phyloP scores from a whole-genome alignment of 225 moss, liverwort and hornwort species.

The Physcomitrellopsis africana region DNA sequence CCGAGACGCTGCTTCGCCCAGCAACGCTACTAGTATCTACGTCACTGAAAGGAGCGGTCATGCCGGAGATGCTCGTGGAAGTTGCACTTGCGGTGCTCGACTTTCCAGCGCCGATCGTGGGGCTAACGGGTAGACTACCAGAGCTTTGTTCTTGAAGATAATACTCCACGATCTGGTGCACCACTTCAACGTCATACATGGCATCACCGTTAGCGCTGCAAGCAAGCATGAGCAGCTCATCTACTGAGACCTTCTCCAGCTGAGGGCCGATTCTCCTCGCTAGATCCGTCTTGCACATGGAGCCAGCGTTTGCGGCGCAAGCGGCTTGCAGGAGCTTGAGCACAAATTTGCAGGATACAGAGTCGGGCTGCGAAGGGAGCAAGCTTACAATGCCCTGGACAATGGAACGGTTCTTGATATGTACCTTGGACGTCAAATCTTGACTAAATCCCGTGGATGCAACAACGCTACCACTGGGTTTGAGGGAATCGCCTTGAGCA shows the following conservation, averaged over 20 bases:
- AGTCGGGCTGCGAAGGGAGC: conserved; percentile 61
- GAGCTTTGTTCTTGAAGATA: conserved; percentile 46
- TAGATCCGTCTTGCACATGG: conserved; percentile 64
- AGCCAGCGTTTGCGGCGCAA: conserved; percentile 64
- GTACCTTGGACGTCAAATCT: conserved; percentile 20
- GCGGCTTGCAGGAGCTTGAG: conserved; percentile 66
- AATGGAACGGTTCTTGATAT: conserved; percentile 31
- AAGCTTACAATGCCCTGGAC: conserved; percentile 61
- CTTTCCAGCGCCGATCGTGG: conserved; percentile 11
- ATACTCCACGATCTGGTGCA: conserved; percentile 61
- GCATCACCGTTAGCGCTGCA: conserved; percentile 53
- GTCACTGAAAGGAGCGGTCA: conserved; percentile 27
- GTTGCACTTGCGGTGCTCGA: conserved; percentile 19
- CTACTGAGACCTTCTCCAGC: conserved; percentile 70
- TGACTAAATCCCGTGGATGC: conserved; percentile 26
- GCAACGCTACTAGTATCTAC: conserved; percentile 17
- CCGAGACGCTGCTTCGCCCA: conserved; percentile 4
- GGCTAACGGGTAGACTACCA: conserved; percentile 30
- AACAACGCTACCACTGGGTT: conserved; percentile 2
- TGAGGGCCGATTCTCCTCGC: conserved; percentile 70
- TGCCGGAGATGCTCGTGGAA: conserved; percentile 17
- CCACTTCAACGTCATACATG: conserved; percentile 72
- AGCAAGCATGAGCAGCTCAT: conserved; percentile 67
- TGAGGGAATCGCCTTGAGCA: background rate
- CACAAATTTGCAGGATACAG: conserved; percentile 64